Base-by-base conservation (phyloP, 331 rosid species). In the Pyrus hybrid region DNA sequence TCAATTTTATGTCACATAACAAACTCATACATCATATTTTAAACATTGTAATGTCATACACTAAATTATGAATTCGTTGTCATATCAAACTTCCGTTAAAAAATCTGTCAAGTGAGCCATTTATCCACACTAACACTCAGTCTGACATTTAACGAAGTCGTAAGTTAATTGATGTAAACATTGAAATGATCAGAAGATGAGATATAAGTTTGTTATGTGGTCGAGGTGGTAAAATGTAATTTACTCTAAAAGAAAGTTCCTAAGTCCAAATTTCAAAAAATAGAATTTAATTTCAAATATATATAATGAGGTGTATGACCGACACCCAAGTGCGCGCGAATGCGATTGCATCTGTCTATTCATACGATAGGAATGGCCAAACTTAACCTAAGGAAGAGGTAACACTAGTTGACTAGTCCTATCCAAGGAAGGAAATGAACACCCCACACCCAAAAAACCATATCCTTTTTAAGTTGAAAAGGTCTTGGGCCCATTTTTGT, bases 211-310 rank as follows among this genome's bases (percentile, higher is more conserved):
- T 26, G 28, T 1, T 26, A 26, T 26, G 28, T 35, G 10, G 2
- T 3, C 11, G 2, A 35, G 11, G 1, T 35, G 41, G 11, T 8
- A 8, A 35, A 35, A 35, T 35, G 11, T 35, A 35, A 35, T 35
- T 35, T 35, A 35, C 11, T 3, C 41, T 35, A 35, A 35, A 35
- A 35, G 8, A 60, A 60, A 60, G 18, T 61, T 57, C 26, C 63
- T 57, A 10, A 13, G 9, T 57, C 6, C 12, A 37, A 37, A 37
- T 37, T 37, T 1, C 12, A 1, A 10, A 20, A 18, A 53, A 20
- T 1, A 18, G 0, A 53, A 18, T 7, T 2, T 53, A 3, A 1
- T 1, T 51, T 51, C 0, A 16, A 51, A 20, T 9, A 20, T 4
- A 3, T 5, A 51, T 2, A 51, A 18, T 17, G 2, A 60, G 2